These are phyloP conservation scores for Cladorrhinum sp. DNA, from an alignment of 2,329 filamentous ascomycete genomes.

Conservation along the genomic window DNA sequence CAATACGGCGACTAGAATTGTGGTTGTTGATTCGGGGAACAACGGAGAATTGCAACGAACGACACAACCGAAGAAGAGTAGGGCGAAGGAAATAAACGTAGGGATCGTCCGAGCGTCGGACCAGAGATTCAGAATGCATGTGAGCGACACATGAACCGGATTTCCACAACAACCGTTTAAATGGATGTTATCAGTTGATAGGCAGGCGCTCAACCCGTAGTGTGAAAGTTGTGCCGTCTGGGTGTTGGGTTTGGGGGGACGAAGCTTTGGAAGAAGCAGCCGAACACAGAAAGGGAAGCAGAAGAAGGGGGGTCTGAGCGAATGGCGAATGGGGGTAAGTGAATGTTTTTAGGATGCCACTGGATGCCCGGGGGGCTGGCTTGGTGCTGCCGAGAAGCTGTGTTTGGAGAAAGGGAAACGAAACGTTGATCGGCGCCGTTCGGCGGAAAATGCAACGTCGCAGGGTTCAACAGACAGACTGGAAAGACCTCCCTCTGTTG, in stretches of 20 bases:
- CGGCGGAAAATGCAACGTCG: conserved; percentile 2
- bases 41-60: not conserved
- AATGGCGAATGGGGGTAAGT: conserved; percentile 5
- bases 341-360: conserved; percentile 3
- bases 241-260: not conserved
- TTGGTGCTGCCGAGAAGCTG: conserved; percentile 8
- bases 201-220: not conserved
- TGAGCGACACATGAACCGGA: not conserved
- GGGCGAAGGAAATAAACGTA: conserved; percentile 1
- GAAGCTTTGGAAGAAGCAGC: conserved; percentile 9
- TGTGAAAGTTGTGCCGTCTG: not conserved
- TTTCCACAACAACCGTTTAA: not conserved
- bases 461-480: conserved; percentile 3
- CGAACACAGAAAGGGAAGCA: conserved; percentile 11
- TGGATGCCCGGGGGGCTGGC: conserved; percentile 15
- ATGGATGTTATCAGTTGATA: not conserved
- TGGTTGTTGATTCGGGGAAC: not conserved
- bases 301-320: conserved; percentile 10
- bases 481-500: not conserved
- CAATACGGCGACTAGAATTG: not conserved
- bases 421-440: conserved; percentile 18
- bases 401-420: conserved; percentile 3
- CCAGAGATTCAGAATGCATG: not conserved
- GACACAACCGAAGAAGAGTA: not conserved
- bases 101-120: conserved; percentile 15